Conservation (phyloP, 495 filamentous ascomycete species). For the Poronia punctata region DNA sequence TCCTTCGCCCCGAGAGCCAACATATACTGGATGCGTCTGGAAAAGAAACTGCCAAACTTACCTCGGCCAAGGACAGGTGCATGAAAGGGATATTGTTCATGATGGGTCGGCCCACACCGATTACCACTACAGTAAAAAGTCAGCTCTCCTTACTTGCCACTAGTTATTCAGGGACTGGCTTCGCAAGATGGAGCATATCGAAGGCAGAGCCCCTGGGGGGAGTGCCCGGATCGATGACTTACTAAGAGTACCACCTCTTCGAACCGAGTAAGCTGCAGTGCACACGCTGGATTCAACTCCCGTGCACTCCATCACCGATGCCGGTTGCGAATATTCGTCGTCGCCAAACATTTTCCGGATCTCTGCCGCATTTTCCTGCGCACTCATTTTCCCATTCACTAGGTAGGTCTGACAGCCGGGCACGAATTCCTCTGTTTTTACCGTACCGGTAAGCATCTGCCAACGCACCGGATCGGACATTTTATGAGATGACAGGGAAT, state of each 20-base stretch:
- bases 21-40: not conserved
- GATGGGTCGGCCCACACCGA: slow-evolving; percentile 53
- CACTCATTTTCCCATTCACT: slow-evolving; percentile 37
- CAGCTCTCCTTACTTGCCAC: not conserved
- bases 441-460: slow-evolving; percentile 2
- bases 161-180: no score
- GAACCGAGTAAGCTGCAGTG: slow-evolving; percentile 49
- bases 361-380: slow-evolving; percentile 43
- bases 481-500: no score
- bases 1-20: not conserved
- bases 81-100: slow-evolving; percentile 63
- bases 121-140: slow-evolving; percentile 35
- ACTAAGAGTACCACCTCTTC: slow-evolving; percentile 49
- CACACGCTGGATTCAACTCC: slow-evolving; percentile 54
- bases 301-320: slow-evolving; percentile 56
- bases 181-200: slow-evolving; percentile 1
- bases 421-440: slow-evolving; percentile 35
- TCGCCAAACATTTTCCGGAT: slow-evolving; percentile 46
- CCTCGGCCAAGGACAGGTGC: slow-evolving; percentile 54
- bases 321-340: slow-evolving; percentile 46
- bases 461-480: no score
- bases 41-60: slow-evolving; percentile 8
- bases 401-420: slow-evolving; percentile 49
- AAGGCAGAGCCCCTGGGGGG: no score
- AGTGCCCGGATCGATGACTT: slow-evolving; percentile 2